These are phyloP conservation scores for Handroanthus guayacan DNA, from an alignment of 257 asterid genomes.

Conservation along the genomic window DNA sequence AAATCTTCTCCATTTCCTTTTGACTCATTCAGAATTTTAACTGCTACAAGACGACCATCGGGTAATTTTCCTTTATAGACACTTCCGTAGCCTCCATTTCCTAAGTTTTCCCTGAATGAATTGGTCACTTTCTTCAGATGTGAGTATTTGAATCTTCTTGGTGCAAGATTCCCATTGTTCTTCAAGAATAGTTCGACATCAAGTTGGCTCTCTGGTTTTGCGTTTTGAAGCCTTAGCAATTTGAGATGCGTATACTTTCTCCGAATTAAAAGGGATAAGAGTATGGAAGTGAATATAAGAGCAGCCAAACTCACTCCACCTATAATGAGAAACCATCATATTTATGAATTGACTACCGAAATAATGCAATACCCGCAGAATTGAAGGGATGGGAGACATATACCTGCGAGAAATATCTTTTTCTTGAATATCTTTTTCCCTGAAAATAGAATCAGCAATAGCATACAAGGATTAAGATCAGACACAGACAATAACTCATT, in stretches of 20 bases:
- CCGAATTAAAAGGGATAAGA: not conserved
- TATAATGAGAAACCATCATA: not conserved
- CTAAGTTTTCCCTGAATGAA: conserved; percentile 29
- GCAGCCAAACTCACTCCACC: conserved; percentile 6
- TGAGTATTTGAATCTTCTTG: conserved; percentile 33
- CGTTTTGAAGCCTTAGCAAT: not conserved
- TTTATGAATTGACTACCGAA: not conserved
- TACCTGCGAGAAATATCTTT: too few species aligned
- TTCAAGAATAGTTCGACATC: conserved; percentile 34
- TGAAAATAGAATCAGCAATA: too few species aligned
- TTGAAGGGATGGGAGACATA: too few species aligned
- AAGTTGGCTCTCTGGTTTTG: not conserved
- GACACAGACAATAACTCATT: too few species aligned
- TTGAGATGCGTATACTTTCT: not conserved
- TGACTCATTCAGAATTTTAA: conserved; percentile 39
- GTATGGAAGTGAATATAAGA: not conserved
- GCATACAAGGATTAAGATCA: too few species aligned
- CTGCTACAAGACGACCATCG: conserved; percentile 43
- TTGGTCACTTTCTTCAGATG: conserved; percentile 38
- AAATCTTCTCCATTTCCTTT: conserved; percentile 42
- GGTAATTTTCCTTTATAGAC: conserved; percentile 43
- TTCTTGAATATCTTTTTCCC: too few species aligned
- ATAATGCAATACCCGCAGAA: too few species aligned
- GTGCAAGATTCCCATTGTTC: conserved; percentile 30
- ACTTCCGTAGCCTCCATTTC: too few species aligned